Base-by-base conservation (phyloP, 2,329 filamentous ascomycete species). In the Chaetomiaceae sp. region DNA sequence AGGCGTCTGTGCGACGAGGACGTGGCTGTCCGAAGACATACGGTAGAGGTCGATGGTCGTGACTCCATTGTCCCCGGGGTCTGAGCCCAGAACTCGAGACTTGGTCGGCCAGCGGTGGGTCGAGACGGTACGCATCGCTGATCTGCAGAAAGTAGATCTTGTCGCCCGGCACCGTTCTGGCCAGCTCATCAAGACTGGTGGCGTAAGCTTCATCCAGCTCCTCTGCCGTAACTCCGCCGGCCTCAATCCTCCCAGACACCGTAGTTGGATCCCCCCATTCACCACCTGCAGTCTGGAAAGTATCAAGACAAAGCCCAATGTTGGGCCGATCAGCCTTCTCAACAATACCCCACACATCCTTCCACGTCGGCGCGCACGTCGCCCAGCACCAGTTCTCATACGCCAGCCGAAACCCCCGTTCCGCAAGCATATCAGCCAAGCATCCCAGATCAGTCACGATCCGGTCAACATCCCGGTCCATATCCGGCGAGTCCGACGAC, bases 361-460 rank as follows among this genome's bases (percentile, higher is more conserved):
- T 78, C 87, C 86, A 92, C 1, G 70, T 74, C 0, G 83, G 78
- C 0, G 85, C 83, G 43, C 82, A 78, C 0, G 85, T 87, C 0
- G 82, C 82, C 87, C 86, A 91, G 67, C 86, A 89, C 85, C 86
- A 90, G 62, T 90, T 89, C 68, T 91, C 86, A 58, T 90, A 91
- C 0, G 86, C 85, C 16, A 91, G 69, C 6, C 78, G 74, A 63
- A 82, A 79, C 0, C 74, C 73, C 41, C 79, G 74, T 19, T 72
- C 63, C 0, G 76, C 76, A 1, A 86, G 72, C 45, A 86, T 68
- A 48, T 86, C 82, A 2, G 80, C 82, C 6, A 91, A 70, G 50
- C 82, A 74, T 1, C 74, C 73, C 0, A 91, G 72, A 58, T 90
- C 85, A 0, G 66, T 61, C 0, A 85, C 78, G 17, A 87, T 73